These are phyloP conservation scores for Wakefieldia striispora DNA, from an alignment of 768 basidiomycete species.

Conservation along the genomic window DNA sequence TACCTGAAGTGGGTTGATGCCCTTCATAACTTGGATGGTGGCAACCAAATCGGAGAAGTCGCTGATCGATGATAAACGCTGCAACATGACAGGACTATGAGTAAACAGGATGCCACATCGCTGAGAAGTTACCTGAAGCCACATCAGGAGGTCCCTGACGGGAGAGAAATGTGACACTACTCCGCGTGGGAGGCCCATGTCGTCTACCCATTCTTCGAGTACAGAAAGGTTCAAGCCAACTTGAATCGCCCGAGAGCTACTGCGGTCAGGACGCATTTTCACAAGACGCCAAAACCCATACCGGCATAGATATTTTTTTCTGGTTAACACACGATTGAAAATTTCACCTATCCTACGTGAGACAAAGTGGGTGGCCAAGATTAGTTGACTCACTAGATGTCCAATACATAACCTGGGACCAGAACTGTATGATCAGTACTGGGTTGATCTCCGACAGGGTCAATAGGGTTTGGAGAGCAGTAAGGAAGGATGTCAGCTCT, in stretches of 20 bases:
- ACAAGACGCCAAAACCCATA: constrained; percentile 30
- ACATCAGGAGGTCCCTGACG: constrained; percentile 77
- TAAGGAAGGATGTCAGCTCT: constrained; percentile 76
- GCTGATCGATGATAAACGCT: constrained; percentile 83
- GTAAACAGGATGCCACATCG: neutral
- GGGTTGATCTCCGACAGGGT: constrained; percentile 89
- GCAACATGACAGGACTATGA: constrained; percentile 4
- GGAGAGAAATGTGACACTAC: constrained; percentile 81
- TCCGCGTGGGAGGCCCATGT: constrained; percentile 75
- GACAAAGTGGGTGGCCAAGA: neutral
- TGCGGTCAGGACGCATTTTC: constrained; percentile 8
- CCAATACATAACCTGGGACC: constrained; percentile 99
- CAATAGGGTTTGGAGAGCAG: constrained; percentile 80
- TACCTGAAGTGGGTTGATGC: constrained; percentile 91
- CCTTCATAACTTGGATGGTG: constrained; percentile 83
- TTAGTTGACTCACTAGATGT: constrained; percentile 72
- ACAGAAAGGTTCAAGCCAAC: constrained; percentile 82
- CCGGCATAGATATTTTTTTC: constrained; percentile 95
- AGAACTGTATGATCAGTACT: constrained; percentile 80
- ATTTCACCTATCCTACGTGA: constrained; percentile 58
- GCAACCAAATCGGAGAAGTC: constrained; percentile 88
- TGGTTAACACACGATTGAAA: constrained; percentile 82
- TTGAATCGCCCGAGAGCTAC: constrained; percentile 78
- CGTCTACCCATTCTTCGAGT: constrained; percentile 90
- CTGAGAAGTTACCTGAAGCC: constrained; percentile 67